phyloP scores from a whole-genome alignment of 1,284 basidiomycete genomes.

The Microbotryum violaceum region DNA sequence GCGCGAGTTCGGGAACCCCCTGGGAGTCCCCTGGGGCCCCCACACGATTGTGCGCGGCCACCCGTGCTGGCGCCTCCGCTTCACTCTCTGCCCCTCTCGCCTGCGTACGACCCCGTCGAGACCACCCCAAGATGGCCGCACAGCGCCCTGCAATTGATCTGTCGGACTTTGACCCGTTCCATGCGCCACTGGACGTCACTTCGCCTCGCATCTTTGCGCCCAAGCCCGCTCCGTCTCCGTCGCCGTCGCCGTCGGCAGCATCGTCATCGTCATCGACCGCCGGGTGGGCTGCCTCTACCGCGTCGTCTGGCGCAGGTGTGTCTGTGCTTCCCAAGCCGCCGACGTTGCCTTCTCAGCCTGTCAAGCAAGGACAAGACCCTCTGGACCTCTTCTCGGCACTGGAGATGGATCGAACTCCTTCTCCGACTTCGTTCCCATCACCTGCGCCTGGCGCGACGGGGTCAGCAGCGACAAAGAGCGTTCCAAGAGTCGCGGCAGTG shows the following conservation, averaged over 20 bases:
- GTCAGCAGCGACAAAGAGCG: neutral
- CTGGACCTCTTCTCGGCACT: conserved; percentile 1
- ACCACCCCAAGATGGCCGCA: neutral
- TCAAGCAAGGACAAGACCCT: neutral
- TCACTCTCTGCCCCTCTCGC: too few species aligned
- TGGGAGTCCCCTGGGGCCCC: too few species aligned
- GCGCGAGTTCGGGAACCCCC: too few species aligned
- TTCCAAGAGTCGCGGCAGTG: neutral
- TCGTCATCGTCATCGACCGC: neutral
- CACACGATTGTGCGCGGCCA: too few species aligned
- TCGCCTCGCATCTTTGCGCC: conserved; percentile 1
- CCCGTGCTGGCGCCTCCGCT: too few species aligned
- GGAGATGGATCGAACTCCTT: neutral
- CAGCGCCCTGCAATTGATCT: conserved; percentile 8
- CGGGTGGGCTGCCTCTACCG: neutral
- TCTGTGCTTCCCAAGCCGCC: neutral
- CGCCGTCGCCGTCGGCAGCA: neutral
- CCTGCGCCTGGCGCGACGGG: neutral
- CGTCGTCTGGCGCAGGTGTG: neutral
- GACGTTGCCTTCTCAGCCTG: neutral
- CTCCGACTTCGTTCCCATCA: neutral
- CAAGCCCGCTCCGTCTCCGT: neutral
- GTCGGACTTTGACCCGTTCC: conserved; percentile 19
- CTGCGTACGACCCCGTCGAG: too few species aligned
- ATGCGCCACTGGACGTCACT: neutral